Conservation (phyloP, 2,329 filamentous ascomycete species). For the Herpotrichia juniperi region DNA sequence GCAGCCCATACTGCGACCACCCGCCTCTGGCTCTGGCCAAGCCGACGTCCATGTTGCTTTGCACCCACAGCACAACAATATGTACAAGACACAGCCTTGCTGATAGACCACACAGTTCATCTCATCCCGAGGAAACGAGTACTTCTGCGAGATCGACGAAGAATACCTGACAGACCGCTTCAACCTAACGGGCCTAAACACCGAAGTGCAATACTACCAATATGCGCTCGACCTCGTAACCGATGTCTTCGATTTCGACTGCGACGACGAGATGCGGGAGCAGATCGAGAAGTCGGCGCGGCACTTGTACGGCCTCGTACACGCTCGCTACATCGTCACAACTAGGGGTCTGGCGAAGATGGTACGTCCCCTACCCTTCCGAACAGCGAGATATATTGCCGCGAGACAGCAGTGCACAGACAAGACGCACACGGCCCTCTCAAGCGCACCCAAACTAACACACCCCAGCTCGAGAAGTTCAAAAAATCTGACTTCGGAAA, state of each 20-base stretch:
- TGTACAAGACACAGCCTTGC: background rate
- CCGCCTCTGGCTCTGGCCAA: background rate
- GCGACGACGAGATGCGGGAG: constrained; percentile 97
- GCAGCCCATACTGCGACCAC: background rate
- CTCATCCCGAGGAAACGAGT: constrained; percentile 95
- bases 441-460: background rate
- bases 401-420: too few species aligned
- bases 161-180: constrained; percentile 98
- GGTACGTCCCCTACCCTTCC: constrained; percentile 61
- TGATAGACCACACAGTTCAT: constrained; percentile 75
- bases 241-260: constrained; percentile 97
- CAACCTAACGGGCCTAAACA: constrained; percentile 96
- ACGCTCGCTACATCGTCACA: constrained; percentile 95
- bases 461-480: constrained; percentile 92
- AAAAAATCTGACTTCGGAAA: constrained; percentile 98
- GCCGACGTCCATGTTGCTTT: background rate
- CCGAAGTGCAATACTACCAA: constrained; percentile 98
- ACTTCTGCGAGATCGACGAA: constrained; percentile 99
- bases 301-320: constrained; percentile 93
- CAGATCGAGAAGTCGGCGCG: constrained; percentile 96
- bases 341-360: constrained; percentile 94
- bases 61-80: background rate
- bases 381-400: too few species aligned
- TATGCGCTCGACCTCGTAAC: constrained; percentile 97
- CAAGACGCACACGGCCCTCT: too few species aligned